Evolutionary conservation across 1,284 basidiomycete species (phyloP), one percentile per base, ranked within the genome.

Genomic region (Afroboletus lepidellus): DNA sequence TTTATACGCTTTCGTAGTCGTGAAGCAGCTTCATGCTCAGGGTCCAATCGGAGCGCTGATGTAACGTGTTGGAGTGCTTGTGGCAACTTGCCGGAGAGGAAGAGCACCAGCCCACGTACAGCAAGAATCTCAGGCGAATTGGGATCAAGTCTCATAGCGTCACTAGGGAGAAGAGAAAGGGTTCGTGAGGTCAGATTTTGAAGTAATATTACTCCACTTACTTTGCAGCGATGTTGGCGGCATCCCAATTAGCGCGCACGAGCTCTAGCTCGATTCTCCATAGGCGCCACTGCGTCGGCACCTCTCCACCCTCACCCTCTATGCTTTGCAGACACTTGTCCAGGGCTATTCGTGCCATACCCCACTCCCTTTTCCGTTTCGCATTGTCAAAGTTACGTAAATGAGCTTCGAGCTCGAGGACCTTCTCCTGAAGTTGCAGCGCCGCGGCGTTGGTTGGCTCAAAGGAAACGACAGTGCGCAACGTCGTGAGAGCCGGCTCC

Each of bases 61-160:
- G 81, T 77, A 34, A 79, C 79, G 63, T 95, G 91, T 53, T 87
- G 80, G 21, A 88, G 72, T 0, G 90, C 84, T 62, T 87, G 84
- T 9, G 83, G 77, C 25, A 90, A 75, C 59, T 87, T 89, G 8
- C 85, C 85, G 8, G 77, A 78, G 21, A 92, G 75, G 74, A 94
- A 92, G 12, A 94, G 74, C 5, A 94, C 81, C 20, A 90, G 76
- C 2, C 90, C 93, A 43, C 92, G 83, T n/a, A 88, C 72, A 23
- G 87, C 78, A n/a, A 94, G 77, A 11, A 84, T 83, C 54, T 95
- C 93, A 0, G 91, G 87, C 1, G 91, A 90, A 58, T 82, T 85
- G 6, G 84, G 73, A 48, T 86, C 80, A 42, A 83, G 63, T 44
- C 91, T 84, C 41, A 94, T 73, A 2, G 90, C 85, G 58, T 93